Conservation (phyloP, 2,329 filamentous ascomycete genomes). For the Pyricularia grisea region DNA sequence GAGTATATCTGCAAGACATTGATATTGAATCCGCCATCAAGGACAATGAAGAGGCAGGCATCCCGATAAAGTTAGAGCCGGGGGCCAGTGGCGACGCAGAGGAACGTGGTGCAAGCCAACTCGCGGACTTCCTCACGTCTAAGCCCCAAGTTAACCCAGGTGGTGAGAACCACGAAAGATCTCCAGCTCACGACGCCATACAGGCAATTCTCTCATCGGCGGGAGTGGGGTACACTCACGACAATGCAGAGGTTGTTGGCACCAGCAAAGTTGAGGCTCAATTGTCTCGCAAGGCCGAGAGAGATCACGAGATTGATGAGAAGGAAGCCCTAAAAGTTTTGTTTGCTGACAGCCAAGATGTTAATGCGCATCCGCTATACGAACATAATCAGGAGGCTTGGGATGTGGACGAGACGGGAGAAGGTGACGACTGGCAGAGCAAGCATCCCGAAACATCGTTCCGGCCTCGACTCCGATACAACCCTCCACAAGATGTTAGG, state of each 20-base stretch:
- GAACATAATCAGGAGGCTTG: constrained; percentile 6
- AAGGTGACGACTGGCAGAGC: background rate
- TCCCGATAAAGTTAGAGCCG: constrained; percentile 32
- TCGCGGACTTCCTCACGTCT: constrained; percentile 49
- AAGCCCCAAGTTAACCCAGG: constrained; percentile 18
- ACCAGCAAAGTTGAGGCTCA: constrained; percentile 85
- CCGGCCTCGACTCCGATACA: constrained; percentile 44
- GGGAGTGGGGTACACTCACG: constrained; percentile 90
- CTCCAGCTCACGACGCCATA: constrained; percentile 57
- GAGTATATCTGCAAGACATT: constrained; percentile 70
- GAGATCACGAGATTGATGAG: constrained; percentile 1
- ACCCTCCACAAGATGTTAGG: constrained; percentile 65
- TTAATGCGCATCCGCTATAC: constrained; percentile 13
- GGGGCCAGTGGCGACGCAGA: constrained; percentile 34
- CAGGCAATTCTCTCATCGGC: constrained; percentile 82
- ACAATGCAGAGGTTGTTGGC: constrained; percentile 92
- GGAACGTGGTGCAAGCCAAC: constrained; percentile 61
- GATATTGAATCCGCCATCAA: constrained; percentile 55
- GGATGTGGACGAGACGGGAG: background rate
- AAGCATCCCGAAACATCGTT: background rate
- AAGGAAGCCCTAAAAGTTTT: constrained; percentile 40
- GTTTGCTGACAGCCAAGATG: constrained; percentile 42
- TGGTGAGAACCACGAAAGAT: constrained; percentile 18
- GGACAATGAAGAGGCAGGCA: constrained; percentile 45
- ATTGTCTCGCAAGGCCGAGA: constrained; percentile 66